These are phyloP conservation scores for Ascocoryne sarcoides DNA, from an alignment of 2,329 filamentous ascomycete genomes.

Conservation along the genomic window DNA sequence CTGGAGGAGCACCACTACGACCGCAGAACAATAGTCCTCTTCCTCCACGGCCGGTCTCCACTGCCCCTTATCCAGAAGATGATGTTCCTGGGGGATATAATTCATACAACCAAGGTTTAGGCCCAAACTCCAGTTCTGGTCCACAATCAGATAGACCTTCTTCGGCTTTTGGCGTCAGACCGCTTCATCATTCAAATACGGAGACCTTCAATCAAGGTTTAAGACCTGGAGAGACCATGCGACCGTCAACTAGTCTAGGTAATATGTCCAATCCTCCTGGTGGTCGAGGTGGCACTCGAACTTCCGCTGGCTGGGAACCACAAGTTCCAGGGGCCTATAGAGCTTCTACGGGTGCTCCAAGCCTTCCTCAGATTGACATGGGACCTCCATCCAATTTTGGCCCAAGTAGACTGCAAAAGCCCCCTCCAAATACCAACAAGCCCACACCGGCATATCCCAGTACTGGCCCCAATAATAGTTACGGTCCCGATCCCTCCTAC, in stretches of 20 bases:
- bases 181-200: conserved; percentile 28
- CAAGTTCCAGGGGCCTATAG: conserved; percentile 35
- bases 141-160: conserved; percentile 32
- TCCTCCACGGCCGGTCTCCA: conserved; percentile 23
- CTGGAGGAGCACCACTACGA: conserved; percentile 7
- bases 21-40: conserved; percentile 6
- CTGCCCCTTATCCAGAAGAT: conserved; percentile 64
- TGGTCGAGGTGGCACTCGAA: conserved; percentile 16
- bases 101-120: conserved; percentile 31
- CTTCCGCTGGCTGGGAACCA: conserved; percentile 38
- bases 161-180: conserved; percentile 43
- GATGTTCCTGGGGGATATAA: conserved; percentile 31
- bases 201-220: conserved; percentile 7
- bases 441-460: conserved; percentile 9
- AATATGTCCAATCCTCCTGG: conserved; percentile 33
- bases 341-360: conserved; percentile 28
- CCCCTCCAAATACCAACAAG: conserved; percentile 18
- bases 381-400: conserved; percentile 16
- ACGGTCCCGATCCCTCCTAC: conserved; percentile 7
- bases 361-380: conserved; percentile 14
- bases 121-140: conserved; percentile 39
- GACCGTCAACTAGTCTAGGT: conserved; percentile 37
- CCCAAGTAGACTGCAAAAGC: conserved; percentile 13
- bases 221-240: conserved; percentile 24
- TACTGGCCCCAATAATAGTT: conserved; percentile 5